Evolutionary conservation across 2,329 filamentous ascomycete genomes (phyloP).

Genomic region (Epicoccum nigrum): DNA sequence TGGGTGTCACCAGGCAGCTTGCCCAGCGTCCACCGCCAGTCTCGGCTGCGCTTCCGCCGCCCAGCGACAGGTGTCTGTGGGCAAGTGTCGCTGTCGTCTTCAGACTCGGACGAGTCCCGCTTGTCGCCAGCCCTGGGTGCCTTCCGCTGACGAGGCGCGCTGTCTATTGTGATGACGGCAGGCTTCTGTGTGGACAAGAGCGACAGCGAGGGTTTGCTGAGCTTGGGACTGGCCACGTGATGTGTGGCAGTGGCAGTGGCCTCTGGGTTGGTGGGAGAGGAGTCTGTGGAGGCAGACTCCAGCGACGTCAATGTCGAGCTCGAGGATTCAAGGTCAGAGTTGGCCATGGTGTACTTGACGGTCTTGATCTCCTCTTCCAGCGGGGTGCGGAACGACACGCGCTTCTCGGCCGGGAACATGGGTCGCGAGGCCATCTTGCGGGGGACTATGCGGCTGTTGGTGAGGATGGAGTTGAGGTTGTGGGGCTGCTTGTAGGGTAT

Average conservation of each 20-base stretch:
- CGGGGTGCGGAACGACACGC: conserved; percentile 61
- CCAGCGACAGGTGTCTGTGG: conserved; percentile 61
- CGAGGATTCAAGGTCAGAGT: conserved; percentile 60
- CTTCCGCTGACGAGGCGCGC: conserved; percentile 33
- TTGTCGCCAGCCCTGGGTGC: conserved; percentile 49
- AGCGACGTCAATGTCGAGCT: conserved; percentile 39
- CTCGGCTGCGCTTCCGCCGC: conserved; percentile 59
- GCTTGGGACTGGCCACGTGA: conserved; percentile 13
- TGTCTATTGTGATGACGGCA: conserved; percentile 28
- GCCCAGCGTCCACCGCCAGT: conserved; percentile 65
- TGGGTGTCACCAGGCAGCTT: conserved; percentile 44
- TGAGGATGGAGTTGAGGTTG: conserved; percentile 54
- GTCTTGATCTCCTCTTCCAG: conserved; percentile 66
- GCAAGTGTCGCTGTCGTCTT: conserved; percentile 57
- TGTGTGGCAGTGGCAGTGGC: conserved; percentile 26
- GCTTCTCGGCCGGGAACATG: conserved; percentile 63
- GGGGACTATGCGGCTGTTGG: conserved; percentile 49
- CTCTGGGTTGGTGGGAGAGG: conserved; percentile 18
- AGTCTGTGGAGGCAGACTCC: conserved; percentile 18
- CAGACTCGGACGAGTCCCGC: conserved; percentile 51
- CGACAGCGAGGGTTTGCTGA: conserved; percentile 22
- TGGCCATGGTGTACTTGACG: conserved; percentile 60
- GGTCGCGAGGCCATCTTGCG: conserved; percentile 51
- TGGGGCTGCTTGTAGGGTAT: conserved; percentile 56
- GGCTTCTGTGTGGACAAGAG: conserved; percentile 21